A percentile compares a stretch with the other conserved stretches of the same genome.
Evolutionary conservation across 352 stramenopile species (phyloP).

Genomic region (Phytophthora vignae): DNA sequence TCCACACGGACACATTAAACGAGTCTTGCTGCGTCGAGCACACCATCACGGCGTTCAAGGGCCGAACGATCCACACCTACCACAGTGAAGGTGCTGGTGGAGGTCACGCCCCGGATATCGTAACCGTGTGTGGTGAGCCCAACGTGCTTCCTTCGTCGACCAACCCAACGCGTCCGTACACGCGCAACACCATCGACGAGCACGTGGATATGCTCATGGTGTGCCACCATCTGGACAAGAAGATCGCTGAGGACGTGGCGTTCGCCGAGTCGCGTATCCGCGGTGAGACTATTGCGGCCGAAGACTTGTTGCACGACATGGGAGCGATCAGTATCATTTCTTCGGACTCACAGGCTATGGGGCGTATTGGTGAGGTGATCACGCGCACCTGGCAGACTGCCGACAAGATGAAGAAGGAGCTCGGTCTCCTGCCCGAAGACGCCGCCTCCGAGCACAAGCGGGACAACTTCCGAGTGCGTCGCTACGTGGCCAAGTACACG

Average conservation of each 20-base stretch:
- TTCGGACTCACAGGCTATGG: constrained; percentile 97
- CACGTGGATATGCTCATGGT: constrained; percentile 99
- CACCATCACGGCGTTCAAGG: constrained; percentile 95
- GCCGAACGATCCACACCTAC: constrained; percentile 97
- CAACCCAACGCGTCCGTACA: constrained; percentile 97
- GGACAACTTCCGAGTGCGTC: constrained; percentile 96
- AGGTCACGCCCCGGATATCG: constrained; percentile 97
- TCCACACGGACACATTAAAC: constrained; percentile 99
- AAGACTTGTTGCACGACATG: constrained; percentile 98
- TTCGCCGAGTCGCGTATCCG: constrained; percentile 98
- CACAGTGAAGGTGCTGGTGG: constrained; percentile 95
- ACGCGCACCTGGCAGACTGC: constrained; percentile 97
- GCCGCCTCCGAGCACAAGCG: constrained; percentile 51
- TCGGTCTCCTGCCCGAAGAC: constrained; percentile 91
- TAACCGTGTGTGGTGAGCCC: constrained; percentile 94
- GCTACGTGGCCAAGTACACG: constrained; percentile 98
- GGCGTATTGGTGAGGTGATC: constrained; percentile 96
- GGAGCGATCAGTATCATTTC: constrained; percentile 98
- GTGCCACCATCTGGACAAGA: constrained; percentile 97
- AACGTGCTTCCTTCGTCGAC: constrained; percentile 97
- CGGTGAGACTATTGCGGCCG: constrained; percentile 96
- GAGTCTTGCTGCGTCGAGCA: constrained; percentile 96
- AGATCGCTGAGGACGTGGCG: constrained; percentile 96
- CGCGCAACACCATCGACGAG: constrained; percentile 98
- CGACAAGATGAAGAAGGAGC: constrained; percentile 98